Conservation (phyloP, 192 early-diverging fungal species). For the Pilaira anomala region DNA sequence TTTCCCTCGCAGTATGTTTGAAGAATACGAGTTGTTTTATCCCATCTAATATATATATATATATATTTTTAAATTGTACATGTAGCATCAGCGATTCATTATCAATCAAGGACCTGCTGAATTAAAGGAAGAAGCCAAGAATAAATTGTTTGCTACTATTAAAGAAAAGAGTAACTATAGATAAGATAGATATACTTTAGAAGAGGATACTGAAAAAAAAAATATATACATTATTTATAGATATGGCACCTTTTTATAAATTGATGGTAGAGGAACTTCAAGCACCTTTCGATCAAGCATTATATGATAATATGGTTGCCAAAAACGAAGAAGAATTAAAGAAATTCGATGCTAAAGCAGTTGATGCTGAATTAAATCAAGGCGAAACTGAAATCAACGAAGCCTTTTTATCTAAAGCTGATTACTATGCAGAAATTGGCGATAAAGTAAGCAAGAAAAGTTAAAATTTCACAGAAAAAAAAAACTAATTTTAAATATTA, state of each 20-base stretch:
- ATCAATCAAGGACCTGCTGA: constrained; percentile 71
- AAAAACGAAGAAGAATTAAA: constrained; percentile 77
- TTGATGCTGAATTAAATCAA: constrained; percentile 89
- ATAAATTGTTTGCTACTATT: constrained; percentile 68
- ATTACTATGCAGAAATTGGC: constrained; percentile 90
- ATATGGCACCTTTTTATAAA: constrained; percentile 85
- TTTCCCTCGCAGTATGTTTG: constrained; percentile 69
- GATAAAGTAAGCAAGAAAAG: constrained; percentile 64
- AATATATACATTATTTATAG: constrained; percentile 36
- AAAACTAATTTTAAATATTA: too few relatives aligned
- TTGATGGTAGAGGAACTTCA: constrained; percentile 60
- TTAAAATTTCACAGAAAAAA: background rate
- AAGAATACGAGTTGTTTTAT: background rate
- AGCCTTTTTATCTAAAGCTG: constrained; percentile 83
- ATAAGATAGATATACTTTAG: constrained; percentile 22
- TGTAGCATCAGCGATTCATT: constrained; percentile 75
- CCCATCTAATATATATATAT: background rate
- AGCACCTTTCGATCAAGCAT: constrained; percentile 51
- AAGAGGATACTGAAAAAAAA: background rate
- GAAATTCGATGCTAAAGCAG: constrained; percentile 76
- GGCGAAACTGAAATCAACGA: constrained; percentile 93
- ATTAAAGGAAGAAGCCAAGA: constrained; percentile 63
- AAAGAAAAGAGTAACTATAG: constrained; percentile 87
- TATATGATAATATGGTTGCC: constrained; percentile 53
- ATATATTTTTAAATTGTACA: background rate